Evolutionary conservation across 1,284 basidiomycete genomes (phyloP), one percentile per base, ranked within the genome.

Genomic region (Cutaneotrichosporon sp.): DNA sequence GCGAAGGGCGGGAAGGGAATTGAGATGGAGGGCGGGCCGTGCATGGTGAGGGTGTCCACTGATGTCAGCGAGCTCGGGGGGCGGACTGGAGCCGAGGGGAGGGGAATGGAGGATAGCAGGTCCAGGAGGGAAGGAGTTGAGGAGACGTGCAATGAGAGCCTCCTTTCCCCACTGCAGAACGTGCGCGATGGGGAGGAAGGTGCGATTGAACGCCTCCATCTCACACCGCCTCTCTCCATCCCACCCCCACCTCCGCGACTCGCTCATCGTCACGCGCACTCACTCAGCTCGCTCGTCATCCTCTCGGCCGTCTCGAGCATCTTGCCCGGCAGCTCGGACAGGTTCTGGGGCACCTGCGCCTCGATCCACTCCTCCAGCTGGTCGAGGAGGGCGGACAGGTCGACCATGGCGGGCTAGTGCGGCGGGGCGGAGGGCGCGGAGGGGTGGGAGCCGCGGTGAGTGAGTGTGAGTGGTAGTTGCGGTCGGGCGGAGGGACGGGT

Each of bases 281-380:
- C 60, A 79, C 78, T 75, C 4, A 79, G 59, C 54, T 79, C 78
- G 27, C 74, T 73, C 16, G 68, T 72, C 25, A 79, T 64, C 16
- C 76, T 67, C 62, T 79, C 77, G 45, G 78, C 70, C 1, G 75
- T 76, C 59, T 78, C 78, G 18, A 77, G 63, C 70, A 79, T 70
- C 67, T 73, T 69, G 46, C 66, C 67, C 9, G 78, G 77, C 20
- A 79, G 68, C 43, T 78, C 77, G 49, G 74, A 70, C 24, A 79
- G 62, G 64, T 79, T 76, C 25, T 62, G 50, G 5, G 78, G 77
- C 33, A 80, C 71, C 64, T 78, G 76, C 1, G 69, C 67, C 60
- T 78, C 72, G 42, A 79, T 67, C 74, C 78, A 78, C 56, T 76
- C 70, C 65, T 79, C 77, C 59, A 80, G 69, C 63, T 79, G 72